Percentiles rank a stretch among this genome's conserved stretches.
These are phyloP conservation scores for Ustilago xerochloae DNA, from an alignment of 1,284 basidiomycete genomes.

Conservation along the genomic window DNA sequence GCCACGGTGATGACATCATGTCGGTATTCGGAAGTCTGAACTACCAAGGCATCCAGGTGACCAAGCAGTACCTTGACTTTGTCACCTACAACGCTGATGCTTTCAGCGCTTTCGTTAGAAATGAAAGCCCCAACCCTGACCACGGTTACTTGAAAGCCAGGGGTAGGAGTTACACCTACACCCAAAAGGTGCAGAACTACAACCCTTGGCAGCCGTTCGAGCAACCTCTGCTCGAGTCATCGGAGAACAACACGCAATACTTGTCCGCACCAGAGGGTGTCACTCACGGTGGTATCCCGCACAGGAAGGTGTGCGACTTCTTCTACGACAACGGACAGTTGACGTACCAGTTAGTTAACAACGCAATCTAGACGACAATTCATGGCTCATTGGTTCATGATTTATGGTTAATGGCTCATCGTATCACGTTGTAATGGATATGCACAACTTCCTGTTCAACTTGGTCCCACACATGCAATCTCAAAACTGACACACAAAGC, in stretches of 20 bases:
- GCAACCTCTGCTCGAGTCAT: slow-evolving; percentile 1
- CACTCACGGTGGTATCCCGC: slow-evolving; percentile 13
- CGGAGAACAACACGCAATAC: slow-evolving; percentile 18
- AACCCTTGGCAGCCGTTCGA: slow-evolving; percentile 24
- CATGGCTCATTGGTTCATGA: neutral
- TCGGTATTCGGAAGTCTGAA: slow-evolving; percentile 27
- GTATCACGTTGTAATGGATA: no score
- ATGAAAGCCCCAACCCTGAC: slow-evolving; percentile 17
- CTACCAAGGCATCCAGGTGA: slow-evolving; percentile 14
- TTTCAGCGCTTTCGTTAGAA: slow-evolving; percentile 33
- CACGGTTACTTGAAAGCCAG: slow-evolving; percentile 17
- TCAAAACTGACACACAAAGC: no score
- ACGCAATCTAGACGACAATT: slow-evolving; percentile 10
- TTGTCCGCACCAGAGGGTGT: slow-evolving; percentile 24
- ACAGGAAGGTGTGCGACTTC: slow-evolving; percentile 32
- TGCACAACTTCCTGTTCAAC: neutral
- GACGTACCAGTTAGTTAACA: slow-evolving; percentile 31
- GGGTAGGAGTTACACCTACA: slow-evolving; percentile 39
- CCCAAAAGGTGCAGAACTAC: slow-evolving; percentile 18
- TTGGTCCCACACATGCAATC: neutral
- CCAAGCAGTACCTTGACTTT: slow-evolving; percentile 32
- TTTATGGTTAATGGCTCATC: no score
- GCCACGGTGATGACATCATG: slow-evolving; percentile 34
- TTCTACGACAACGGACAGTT: slow-evolving; percentile 18
- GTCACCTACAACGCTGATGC: slow-evolving; percentile 26